Evolutionary conservation across 2,329 filamentous ascomycete genomes (phyloP).

Genomic region (Hymenoscyphus fraxineus): DNA sequence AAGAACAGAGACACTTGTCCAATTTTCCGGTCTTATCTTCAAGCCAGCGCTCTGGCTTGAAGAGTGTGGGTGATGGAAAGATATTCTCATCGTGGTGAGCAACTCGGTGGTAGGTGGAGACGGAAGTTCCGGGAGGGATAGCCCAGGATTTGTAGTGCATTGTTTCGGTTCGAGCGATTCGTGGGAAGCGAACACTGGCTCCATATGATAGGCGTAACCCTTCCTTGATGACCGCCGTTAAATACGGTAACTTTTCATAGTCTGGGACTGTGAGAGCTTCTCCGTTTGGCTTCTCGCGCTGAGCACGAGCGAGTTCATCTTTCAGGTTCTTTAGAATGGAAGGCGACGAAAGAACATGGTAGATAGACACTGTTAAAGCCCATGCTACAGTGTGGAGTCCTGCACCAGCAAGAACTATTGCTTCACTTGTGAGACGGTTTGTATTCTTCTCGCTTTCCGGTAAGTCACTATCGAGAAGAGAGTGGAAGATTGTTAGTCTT

Average conservation of each 20-base stretch:
- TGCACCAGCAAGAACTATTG: conserved; percentile 32
- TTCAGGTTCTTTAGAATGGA: conserved; percentile 30
- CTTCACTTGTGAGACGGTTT: conserved; percentile 35
- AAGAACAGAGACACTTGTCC: conserved; percentile 27
- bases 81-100: conserved; percentile 3
- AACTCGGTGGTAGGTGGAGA: neutral
- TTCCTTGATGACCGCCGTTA: conserved; percentile 34
- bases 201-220: conserved; percentile 12
- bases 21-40: conserved; percentile 13
- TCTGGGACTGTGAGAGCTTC: conserved; percentile 10
- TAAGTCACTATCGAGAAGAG: neutral
- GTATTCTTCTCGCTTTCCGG: neutral
- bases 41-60: conserved; percentile 3
- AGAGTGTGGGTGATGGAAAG: conserved; percentile 14
- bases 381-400: conserved; percentile 37
- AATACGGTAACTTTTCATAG: conserved; percentile 31
- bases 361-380: conserved; percentile 35
- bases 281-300: conserved; percentile 11
- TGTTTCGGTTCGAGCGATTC: neutral
- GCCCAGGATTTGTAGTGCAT: conserved; percentile 1
- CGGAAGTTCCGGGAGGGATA: conserved; percentile 4
- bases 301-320: conserved; percentile 32
- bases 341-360: conserved; percentile 36
- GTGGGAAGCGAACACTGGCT: neutral
- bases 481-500: neutral